phyloP scores from a whole-genome alignment of 257 asterid species.

The Lantana camara region DNA sequence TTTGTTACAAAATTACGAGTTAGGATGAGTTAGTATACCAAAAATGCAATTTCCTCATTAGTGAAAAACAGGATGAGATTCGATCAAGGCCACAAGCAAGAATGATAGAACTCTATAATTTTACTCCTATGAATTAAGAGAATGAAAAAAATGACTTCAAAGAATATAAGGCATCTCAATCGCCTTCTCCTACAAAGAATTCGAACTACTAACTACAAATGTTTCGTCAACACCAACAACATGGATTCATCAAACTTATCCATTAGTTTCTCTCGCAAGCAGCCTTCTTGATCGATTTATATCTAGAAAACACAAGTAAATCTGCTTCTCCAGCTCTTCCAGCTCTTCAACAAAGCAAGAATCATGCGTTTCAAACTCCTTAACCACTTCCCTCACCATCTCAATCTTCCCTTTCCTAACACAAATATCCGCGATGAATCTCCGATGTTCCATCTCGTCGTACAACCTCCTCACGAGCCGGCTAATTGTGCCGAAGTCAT shows the following conservation, averaged over 20 bases:
- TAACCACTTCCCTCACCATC: slow-evolving; percentile 57
- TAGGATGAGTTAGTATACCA: no score
- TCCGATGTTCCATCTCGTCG: slow-evolving; percentile 64
- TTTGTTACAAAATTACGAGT: no score
- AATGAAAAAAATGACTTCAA: no score
- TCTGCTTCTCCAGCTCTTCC: slow-evolving; percentile 68
- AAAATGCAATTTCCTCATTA: no score
- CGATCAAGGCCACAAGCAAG: no score
- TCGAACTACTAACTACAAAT: not conserved
- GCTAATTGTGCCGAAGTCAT: slow-evolving; percentile 66
- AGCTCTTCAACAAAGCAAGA: slow-evolving; percentile 43
- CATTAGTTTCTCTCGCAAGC: slow-evolving; percentile 39
- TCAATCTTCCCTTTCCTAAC: slow-evolving; percentile 51
- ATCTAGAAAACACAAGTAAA: slow-evolving; percentile 65
- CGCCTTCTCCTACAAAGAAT: not conserved
- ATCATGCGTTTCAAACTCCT: slow-evolving; percentile 44
- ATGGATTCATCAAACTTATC: slow-evolving; percentile 1
- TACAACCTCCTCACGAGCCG: slow-evolving; percentile 47
- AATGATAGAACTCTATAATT: no score
- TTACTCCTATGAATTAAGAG: no score
- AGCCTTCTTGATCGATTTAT: slow-evolving; percentile 61
- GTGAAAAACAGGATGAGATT: no score
- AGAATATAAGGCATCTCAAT: not conserved
- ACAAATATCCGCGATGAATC: slow-evolving; percentile 48
- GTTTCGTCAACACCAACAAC: not conserved